phyloP scores from a whole-genome alignment of 2,329 filamentous ascomycete genomes.

The Coleophoma crateriformis region DNA sequence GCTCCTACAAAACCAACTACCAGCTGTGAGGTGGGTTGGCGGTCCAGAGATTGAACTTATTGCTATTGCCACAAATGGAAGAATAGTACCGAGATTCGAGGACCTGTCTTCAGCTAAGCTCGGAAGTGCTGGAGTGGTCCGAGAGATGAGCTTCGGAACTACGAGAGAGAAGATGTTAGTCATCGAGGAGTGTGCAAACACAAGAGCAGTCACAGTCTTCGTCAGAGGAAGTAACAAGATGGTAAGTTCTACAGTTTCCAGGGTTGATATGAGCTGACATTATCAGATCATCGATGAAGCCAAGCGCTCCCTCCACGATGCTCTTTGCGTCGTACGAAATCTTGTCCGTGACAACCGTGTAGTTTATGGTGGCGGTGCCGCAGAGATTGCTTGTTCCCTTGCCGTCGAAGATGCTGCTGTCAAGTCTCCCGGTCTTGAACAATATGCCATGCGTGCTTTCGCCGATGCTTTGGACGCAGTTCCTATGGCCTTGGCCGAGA shows the following conservation, averaged over 20 bases:
- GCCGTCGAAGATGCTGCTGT: conserved; percentile 93
- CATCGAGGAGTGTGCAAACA: conserved; percentile 99
- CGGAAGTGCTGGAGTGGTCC: conserved; percentile 80
- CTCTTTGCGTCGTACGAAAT: conserved; percentile 95
- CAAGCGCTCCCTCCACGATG: conserved; percentile 94
- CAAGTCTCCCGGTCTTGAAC: conserved; percentile 93
- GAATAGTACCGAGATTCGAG: conserved; percentile 96
- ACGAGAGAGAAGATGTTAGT: conserved; percentile 99
- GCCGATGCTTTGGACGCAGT: conserved; percentile 89
- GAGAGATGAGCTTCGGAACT: conserved; percentile 94
- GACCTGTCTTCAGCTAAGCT: conserved; percentile 89
- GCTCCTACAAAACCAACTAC: conserved; percentile 90
- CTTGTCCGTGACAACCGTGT: conserved; percentile 93
- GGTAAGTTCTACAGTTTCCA: conserved; percentile 46
- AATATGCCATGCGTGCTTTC: conserved; percentile 98
- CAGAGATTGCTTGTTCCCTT: conserved; percentile 93
- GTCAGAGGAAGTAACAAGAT: conserved; percentile 99
- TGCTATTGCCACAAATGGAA: conserved; percentile 95
- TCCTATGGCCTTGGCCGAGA: conserved; percentile 95
- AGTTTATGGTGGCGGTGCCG: conserved; percentile 93
- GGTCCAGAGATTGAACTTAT: conserved; percentile 98
- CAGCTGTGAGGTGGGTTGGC: conserved; percentile 95
- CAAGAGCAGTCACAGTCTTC: conserved; percentile 91
- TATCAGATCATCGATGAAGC: conserved; percentile 94
- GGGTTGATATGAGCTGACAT: conserved; percentile 13